These are phyloP conservation scores for Parsonsia alboflavescens DNA, from an alignment of 257 asterid genomes.

Conservation along the genomic window DNA sequence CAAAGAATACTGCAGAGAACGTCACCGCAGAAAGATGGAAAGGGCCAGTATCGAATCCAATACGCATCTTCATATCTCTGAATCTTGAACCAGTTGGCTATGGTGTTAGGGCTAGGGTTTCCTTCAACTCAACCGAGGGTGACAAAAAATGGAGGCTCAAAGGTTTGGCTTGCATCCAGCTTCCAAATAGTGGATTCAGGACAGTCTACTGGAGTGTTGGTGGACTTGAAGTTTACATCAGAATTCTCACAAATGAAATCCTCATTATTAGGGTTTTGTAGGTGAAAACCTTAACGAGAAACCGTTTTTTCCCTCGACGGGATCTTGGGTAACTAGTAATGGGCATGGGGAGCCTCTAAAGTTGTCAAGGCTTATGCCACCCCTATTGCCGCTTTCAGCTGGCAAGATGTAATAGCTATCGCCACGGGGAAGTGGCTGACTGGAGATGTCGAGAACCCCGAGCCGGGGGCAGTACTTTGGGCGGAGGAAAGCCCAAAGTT, in stretches of 20 bases:
- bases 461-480: neutral
- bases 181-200: constrained; percentile 3
- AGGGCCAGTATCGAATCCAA: neutral
- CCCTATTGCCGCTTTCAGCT: neutral
- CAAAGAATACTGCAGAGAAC: neutral
- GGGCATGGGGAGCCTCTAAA: neutral
- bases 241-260: neutral
- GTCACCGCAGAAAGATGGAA: neutral
- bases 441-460: neutral
- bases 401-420: neutral
- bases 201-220: neutral
- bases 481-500: neutral
- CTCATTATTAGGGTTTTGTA: neutral
- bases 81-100: constrained; percentile 1
- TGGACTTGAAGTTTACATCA: constrained; percentile 1
- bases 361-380: neutral
- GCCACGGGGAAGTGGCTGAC: neutral
- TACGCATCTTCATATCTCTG: neutral
- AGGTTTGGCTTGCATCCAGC: neutral
- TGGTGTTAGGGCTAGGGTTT: neutral
- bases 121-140: neutral
- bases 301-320: neutral
- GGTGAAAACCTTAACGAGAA: neutral
- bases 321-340: neutral
- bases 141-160: neutral